Evolutionary conservation across 805 yeast species (phyloP).

Genomic region (Cyberlindnera subsufficiens): DNA sequence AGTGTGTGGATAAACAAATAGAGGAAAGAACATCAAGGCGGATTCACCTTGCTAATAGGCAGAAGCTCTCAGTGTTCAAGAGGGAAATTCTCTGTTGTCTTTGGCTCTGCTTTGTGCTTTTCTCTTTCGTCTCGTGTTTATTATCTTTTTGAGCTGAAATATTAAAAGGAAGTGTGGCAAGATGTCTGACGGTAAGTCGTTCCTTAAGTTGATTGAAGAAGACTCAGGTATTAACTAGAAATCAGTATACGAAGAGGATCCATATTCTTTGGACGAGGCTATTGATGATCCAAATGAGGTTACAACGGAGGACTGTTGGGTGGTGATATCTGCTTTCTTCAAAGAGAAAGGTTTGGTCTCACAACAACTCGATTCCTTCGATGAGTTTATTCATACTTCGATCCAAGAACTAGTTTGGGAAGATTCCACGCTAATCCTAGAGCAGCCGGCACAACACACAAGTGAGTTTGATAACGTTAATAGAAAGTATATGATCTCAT

Average conservation of each 20-base stretch:
- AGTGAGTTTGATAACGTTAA: conserved; percentile 85
- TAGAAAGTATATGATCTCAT: conserved; percentile 92
- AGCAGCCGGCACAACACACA: conserved; percentile 97
- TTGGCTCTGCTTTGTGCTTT: too few relatives aligned
- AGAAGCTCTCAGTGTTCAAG: too few relatives aligned
- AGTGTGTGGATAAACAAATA: too few relatives aligned
- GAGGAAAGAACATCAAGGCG: too few relatives aligned
- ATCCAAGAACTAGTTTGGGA: conserved; percentile 96
- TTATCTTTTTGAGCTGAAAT: neutral
- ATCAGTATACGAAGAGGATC: conserved; percentile 39
- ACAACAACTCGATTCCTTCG: conserved; percentile 96
- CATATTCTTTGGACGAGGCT: conserved; percentile 45
- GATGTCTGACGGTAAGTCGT: conserved; percentile 17
- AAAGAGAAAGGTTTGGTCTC: conserved; percentile 95
- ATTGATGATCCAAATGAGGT: conserved; percentile 39
- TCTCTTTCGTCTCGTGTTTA: neutral
- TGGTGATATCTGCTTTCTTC: conserved; percentile 93
- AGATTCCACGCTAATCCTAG: conserved; percentile 88
- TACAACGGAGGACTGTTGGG: conserved; percentile 99
- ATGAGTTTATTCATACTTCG: conserved; percentile 94
- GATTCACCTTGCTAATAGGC: too few relatives aligned
- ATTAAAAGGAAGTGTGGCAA: neutral
- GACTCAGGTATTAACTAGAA: too few relatives aligned
- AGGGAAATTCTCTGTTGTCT: too few relatives aligned
- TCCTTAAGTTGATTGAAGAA: too few relatives aligned